A percentile compares a stretch with the other conserved stretches of the same genome.
phyloP scores from a whole-genome alignment of 345 rosid genomes.

The Mallotus nudiflorus region DNA sequence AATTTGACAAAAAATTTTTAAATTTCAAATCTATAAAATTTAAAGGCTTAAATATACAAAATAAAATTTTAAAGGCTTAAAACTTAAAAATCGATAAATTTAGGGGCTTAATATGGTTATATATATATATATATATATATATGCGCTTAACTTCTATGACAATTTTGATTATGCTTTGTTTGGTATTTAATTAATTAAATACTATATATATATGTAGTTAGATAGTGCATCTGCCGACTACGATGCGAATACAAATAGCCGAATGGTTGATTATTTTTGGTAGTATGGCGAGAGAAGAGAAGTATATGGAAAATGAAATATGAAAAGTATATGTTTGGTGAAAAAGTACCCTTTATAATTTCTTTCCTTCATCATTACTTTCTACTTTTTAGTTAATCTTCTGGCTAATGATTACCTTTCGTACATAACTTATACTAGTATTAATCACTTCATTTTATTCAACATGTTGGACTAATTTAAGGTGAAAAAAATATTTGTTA shows the following conservation, averaged over 20 bases:
- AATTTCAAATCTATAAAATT: too few relatives aligned
- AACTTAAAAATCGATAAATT: too few relatives aligned
- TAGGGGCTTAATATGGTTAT: too few relatives aligned
- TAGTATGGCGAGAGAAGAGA: neutral
- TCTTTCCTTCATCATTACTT: conserved; percentile 21
- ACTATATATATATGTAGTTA: neutral
- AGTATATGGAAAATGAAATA: too few relatives aligned
- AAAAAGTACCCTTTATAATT: neutral
- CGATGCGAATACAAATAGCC: conserved; percentile 2
- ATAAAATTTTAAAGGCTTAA: too few relatives aligned
- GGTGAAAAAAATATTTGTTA: neutral
- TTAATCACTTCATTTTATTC: neutral
- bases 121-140: too few relatives aligned
- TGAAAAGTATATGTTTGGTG: too few relatives aligned
- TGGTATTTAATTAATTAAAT: too few relatives aligned
- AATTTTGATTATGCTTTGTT: too few relatives aligned
- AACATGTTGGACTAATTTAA: neutral
- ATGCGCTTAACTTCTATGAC: too few relatives aligned
- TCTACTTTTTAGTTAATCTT: conserved; percentile 25
- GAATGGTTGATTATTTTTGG: neutral
- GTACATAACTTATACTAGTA: conserved; percentile 10
- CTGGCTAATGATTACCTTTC: conserved; percentile 24
- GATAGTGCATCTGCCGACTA: conserved; percentile 21
- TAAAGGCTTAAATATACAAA: too few relatives aligned
- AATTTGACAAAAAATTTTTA: too few relatives aligned